Evolutionary conservation across 208 protist genomes (phyloP), one percentile per base, ranked within the genome.

Genomic region (Crithidia fasciculata): DNA sequence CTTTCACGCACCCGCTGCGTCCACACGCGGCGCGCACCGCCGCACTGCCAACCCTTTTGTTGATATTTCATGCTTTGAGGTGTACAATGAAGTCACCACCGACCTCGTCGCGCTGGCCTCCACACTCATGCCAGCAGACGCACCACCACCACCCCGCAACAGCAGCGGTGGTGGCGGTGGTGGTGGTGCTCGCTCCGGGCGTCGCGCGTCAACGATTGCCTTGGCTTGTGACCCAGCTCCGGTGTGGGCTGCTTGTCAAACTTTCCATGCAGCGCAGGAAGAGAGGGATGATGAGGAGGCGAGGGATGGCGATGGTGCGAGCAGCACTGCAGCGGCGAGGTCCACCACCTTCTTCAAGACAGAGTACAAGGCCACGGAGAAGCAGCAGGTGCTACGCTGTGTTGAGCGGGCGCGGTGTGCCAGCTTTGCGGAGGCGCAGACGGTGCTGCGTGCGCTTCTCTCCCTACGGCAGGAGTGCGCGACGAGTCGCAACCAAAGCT

Each of bases 71-170:
- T 91, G 79, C 74, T 82, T 92, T 49, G 91, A 96, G 60, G 80
- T 96, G 28, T 94, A 96, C 72, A 94, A 93, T 67, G 91, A 96
- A 65, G 70, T 59, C 19, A 81, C 81, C 6, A 93, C 83, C 0
- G 91, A 96, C 69, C 72, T 96, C 9, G 81, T 91, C 6, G 88
- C 89, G 36, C 74, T 90, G 36, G 47, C 71, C 44, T 60, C 64
- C n/a, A 50, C 69, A 41, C 36, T 68, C 4, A 50, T 53, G 16
- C 12, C 65, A n/a, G 55, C 39, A 15, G 19, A 8, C 28, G 58
- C 13, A 44, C 13, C 18, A 28, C 28, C 28, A 28, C 28, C 28
- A 28, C 28, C 28, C 1, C 28, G 28, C 1, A 28, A 28, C 28
- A 28, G 28, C 28, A 28, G 28, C 28, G 28, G 28, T 28, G 28